Conservation (phyloP, 768 basidiomycete genomes). For the Rhodocollybia butyracea region DNA sequence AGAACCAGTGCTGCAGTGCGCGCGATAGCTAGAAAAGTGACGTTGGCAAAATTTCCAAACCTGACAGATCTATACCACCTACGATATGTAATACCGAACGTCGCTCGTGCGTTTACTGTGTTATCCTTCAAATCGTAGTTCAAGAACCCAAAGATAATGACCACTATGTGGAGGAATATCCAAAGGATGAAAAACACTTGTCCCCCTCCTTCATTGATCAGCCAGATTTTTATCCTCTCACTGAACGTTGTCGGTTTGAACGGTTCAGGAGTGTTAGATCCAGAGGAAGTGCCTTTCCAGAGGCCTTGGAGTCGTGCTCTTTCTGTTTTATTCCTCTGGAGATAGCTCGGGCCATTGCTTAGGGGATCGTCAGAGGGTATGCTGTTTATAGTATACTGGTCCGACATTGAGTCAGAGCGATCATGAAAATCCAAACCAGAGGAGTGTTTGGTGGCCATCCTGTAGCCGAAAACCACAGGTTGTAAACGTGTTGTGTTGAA, state of each 20-base stretch:
- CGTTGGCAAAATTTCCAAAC: not conserved
- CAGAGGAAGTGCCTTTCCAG: too few species aligned
- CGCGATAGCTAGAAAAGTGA: constrained; percentile 74
- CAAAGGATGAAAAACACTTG: constrained; percentile 77
- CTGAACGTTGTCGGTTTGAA: constrained; percentile 19
- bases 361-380: too few species aligned
- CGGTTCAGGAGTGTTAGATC: constrained; percentile 40
- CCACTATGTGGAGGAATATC: constrained; percentile 77
- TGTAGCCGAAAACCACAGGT: too few species aligned
- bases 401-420: not conserved
- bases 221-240: constrained; percentile 56
- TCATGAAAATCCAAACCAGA: not conserved
- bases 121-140: constrained; percentile 84
- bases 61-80: too few species aligned
- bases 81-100: constrained; percentile 81
- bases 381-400: too few species aligned
- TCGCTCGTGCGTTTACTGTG: constrained; percentile 53
- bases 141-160: constrained; percentile 71
- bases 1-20: constrained; percentile 86
- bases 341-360: too few species aligned
- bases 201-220: constrained; percentile 89
- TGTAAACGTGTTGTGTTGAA: not conserved
- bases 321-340: constrained; percentile 87
- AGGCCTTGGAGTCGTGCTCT: constrained; percentile 80
- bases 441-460: not conserved